These are phyloP conservation scores for Paramecium pentaurelia DNA, from an alignment of 73 alveolate genomes.

Conservation along the genomic window DNA sequence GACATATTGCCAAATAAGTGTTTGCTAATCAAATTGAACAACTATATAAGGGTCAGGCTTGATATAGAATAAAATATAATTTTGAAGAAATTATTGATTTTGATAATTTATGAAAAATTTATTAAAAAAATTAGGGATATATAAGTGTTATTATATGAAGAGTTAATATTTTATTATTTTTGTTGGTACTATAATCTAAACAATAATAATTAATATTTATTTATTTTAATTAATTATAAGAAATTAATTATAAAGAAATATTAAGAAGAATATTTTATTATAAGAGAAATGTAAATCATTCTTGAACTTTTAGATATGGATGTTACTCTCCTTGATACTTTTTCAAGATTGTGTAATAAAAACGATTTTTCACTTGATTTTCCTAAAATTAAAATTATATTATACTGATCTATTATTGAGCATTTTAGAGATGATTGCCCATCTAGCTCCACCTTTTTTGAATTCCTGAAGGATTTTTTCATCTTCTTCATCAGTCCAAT, in stretches of 20 bases:
- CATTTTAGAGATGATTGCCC: slow-evolving; percentile 6
- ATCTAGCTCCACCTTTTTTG: background rate
- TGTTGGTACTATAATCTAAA: background rate
- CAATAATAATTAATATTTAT: too few species aligned
- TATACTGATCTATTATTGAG: background rate
- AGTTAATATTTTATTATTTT: background rate
- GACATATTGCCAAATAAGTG: background rate
- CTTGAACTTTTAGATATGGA: background rate
- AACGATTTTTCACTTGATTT: slow-evolving; percentile 19
- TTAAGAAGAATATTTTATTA: background rate
- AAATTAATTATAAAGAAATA: too few species aligned
- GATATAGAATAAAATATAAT: background rate
- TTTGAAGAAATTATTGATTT: background rate
- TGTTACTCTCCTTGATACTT: slow-evolving; percentile 3
- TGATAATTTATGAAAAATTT: too few species aligned
- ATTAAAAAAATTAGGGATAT: background rate
- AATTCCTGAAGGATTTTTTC: background rate
- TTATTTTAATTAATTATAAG: too few species aligned
- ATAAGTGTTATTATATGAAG: too few species aligned
- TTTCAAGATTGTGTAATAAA: background rate
- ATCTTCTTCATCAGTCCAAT: slow-evolving; percentile 95
- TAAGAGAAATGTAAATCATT: background rate
- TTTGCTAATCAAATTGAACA: background rate
- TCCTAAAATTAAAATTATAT: background rate
- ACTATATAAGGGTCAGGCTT: background rate